A percentile compares a stretch with the other conserved stretches of the same genome.
Conservation (phyloP, 352 stramenopile genomes). For the Pythium phragmitis region DNA sequence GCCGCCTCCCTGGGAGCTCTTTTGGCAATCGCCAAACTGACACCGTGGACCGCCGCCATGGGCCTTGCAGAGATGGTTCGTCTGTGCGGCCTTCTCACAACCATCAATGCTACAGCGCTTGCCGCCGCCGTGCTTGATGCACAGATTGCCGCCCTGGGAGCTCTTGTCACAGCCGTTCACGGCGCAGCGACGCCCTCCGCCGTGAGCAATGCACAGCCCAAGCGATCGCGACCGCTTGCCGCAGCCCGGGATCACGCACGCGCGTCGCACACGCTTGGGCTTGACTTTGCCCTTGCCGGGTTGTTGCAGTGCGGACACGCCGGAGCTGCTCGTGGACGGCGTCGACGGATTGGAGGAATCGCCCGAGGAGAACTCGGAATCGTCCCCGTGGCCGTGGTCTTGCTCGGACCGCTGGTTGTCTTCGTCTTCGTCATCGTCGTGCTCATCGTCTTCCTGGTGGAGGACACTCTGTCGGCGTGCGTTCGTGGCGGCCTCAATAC, state of each 20-base stretch:
- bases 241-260: constrained; percentile 75
- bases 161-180: constrained; percentile 82
- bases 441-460: constrained; percentile 6
- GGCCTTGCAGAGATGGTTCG: constrained; percentile 43
- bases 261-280: constrained; percentile 33
- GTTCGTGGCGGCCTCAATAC: constrained; percentile 6
- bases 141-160: constrained; percentile 80
- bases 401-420: constrained; percentile 15
- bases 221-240: constrained; percentile 83
- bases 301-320: neutral
- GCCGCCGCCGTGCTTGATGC: constrained; percentile 85
- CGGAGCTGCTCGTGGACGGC: constrained; percentile 20
- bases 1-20: constrained; percentile 47
- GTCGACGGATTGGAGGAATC: constrained; percentile 22
- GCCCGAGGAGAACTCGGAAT: constrained; percentile 16
- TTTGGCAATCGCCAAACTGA: constrained; percentile 38
- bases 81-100: constrained; percentile 69
- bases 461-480: neutral
- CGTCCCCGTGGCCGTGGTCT: constrained; percentile 16
- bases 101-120: constrained; percentile 79
- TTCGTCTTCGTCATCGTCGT: constrained; percentile 11
- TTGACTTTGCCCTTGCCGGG: constrained; percentile 8
- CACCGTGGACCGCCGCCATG: constrained; percentile 50
- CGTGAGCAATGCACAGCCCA: constrained; percentile 83
- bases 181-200: constrained; percentile 75